Evolutionary conservation across 257 asterid species (phyloP), one percentile per base, ranked within the genome.

Genomic region (Scutellaria galericulata): DNA sequence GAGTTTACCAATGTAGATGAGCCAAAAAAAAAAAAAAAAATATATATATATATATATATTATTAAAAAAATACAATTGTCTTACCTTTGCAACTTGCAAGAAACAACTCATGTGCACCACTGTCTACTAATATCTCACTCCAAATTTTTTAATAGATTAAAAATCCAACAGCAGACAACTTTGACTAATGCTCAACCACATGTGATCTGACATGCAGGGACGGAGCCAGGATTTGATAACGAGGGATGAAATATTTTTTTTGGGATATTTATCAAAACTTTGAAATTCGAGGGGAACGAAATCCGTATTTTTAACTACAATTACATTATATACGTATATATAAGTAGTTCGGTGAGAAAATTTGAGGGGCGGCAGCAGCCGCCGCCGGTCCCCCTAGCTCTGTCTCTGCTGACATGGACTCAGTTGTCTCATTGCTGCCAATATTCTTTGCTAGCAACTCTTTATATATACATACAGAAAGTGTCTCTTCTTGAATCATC

Each of bases 141-240:
- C 46, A 9, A 18, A 53, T 3, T 11, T 27, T 52, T 13, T 24
- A 35, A 48, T 9, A 65, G 20, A 65, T 15, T 8, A 56, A 52
- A 56, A 52, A 76, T 75, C 70, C 52, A 37, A 31, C 48, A 58
- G 35, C 45, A 72, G 41, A 66, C 76, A 72, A 5, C 46, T 15
- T 77, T 80, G 85, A 83, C 83, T 65, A 57, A 62, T 75, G 74
- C 66, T 18, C 61, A 64, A 0, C 40, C 9, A n/a, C 88, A 83
- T 75, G 85, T 78, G 83, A 69, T 69, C n/a, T 64, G 81, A 76
- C 85, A 72, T 70, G 84, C 2, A 31, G 2, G n/a, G n/a, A n/a
- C n/a, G n/a, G n/a, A n/a, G n/a, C n/a, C n/a, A n/a, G n/a, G n/a
- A n/a, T n/a, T n/a, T n/a, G n/a, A n/a, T n/a, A n/a, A n/a, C n/a